A percentile compares a stretch with the other conserved stretches of the same genome.
phyloP scores from a whole-genome alignment of 192 early-diverging fungal genomes.

The Linnemannia zychae region DNA sequence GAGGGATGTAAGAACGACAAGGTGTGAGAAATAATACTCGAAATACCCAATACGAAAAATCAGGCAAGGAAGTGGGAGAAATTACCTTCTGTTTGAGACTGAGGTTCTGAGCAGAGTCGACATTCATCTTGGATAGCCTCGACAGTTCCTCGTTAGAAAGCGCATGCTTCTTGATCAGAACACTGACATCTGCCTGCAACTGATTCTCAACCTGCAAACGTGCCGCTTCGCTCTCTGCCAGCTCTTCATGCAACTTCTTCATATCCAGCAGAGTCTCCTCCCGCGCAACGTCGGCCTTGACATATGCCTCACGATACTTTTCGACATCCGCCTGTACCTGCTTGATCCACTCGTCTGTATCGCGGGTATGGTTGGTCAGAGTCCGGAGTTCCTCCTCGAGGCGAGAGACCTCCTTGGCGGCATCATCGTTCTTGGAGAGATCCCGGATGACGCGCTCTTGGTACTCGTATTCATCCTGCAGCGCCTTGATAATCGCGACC shows the following conservation, averaged over 20 bases:
- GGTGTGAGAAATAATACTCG: not conserved
- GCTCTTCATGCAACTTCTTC: conserved; percentile 49
- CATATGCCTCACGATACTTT: conserved; percentile 46
- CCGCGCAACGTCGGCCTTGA: conserved; percentile 45
- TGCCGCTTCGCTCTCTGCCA: conserved; percentile 36
- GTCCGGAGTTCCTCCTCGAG: conserved; percentile 39
- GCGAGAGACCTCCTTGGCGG: conserved; percentile 26
- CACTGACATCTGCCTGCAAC: conserved; percentile 35
- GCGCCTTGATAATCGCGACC: conserved; percentile 43
- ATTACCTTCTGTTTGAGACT: conserved; percentile 48
- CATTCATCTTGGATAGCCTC: conserved; percentile 46
- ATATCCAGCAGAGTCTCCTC: conserved; percentile 55
- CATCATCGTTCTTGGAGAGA: conserved; percentile 52
- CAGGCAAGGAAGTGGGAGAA: not conserved
- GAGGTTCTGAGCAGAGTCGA: conserved; percentile 48
- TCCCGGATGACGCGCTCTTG: conserved; percentile 48
- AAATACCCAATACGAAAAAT: not conserved
- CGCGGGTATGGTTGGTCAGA: conserved; percentile 27
- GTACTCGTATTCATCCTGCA: conserved; percentile 49
- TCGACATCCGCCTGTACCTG: conserved; percentile 42
- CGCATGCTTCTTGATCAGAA: conserved; percentile 43
- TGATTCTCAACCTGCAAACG: conserved; percentile 44
- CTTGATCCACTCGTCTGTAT: conserved; percentile 50
- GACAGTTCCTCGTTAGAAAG: conserved; percentile 32
- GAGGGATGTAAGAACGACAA: not conserved